Conservation (phyloP, 148 eudicot species). For the Pouteria glomerata region DNA sequence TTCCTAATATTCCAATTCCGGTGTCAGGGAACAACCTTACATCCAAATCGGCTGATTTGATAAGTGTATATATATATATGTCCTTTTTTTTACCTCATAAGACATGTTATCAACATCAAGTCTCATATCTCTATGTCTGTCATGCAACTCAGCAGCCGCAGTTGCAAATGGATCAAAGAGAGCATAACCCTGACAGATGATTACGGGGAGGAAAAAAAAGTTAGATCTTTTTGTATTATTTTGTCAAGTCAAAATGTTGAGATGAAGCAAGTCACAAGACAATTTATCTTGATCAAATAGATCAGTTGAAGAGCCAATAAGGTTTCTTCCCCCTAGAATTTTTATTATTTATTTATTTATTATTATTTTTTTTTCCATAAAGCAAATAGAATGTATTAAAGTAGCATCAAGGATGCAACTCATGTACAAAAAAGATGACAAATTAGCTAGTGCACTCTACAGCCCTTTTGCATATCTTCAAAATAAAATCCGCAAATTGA, state of each 20-base stretch:
- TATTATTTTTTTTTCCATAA: too few relatives aligned
- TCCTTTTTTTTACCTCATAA: constrained; percentile 57
- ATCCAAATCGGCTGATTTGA: neutral
- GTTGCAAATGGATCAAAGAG: constrained; percentile 58
- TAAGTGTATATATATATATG: neutral
- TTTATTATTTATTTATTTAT: too few relatives aligned
- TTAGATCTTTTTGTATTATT: too few relatives aligned
- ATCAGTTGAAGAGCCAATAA: neutral
- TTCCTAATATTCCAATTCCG: constrained; percentile 33
- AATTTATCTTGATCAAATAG: neutral
- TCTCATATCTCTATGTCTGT: constrained; percentile 92
- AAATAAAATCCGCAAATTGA: too few relatives aligned
- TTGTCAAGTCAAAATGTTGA: constrained; percentile 1
- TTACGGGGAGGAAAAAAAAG: too few relatives aligned
- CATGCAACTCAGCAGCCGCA: constrained; percentile 75
- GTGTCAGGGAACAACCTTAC: neutral
- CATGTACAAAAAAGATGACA: too few relatives aligned
- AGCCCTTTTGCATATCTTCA: too few relatives aligned
- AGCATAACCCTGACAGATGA: constrained; percentile 52
- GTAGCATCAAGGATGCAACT: too few relatives aligned
- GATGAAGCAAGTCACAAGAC: neutral
- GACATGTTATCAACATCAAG: constrained; percentile 99
- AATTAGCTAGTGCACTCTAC: too few relatives aligned
- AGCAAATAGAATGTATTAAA: too few relatives aligned
- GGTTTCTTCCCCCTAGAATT: too few relatives aligned